Percentiles rank a stretch among this genome's conserved stretches.
These are phyloP conservation scores for Kwoniella shivajii DNA, from an alignment of 1,284 basidiomycete species.

Conservation along the genomic window DNA sequence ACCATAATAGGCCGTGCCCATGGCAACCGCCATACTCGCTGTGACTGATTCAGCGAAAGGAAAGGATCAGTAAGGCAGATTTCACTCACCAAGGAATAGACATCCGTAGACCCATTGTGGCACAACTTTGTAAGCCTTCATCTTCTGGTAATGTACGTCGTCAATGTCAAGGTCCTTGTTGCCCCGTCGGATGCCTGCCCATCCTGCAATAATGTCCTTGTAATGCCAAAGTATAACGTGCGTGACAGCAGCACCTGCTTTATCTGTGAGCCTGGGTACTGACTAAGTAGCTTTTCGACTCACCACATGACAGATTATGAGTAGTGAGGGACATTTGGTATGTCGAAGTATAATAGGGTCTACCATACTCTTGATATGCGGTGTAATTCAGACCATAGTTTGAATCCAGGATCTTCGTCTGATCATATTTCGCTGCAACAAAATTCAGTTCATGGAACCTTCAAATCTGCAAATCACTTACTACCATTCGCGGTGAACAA, in stretches of 20 bases:
- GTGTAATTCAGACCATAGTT: constrained; percentile 56
- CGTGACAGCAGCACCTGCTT: constrained; percentile 55
- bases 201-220: constrained; percentile 58
- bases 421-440: constrained; percentile 53
- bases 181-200: constrained; percentile 57
- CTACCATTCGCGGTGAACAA: constrained; percentile 57
- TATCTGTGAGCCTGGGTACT: background rate
- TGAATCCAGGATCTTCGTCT: constrained; percentile 56
- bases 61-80: background rate
- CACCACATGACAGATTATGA: constrained; percentile 60
- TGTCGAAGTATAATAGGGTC: constrained; percentile 60
- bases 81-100: constrained; percentile 53
- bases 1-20: constrained; percentile 57
- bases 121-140: constrained; percentile 61
- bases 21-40: constrained; percentile 58
- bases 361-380: constrained; percentile 55
- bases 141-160: constrained; percentile 60
- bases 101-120: constrained; percentile 59
- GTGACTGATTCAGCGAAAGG: constrained; percentile 19
- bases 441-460: background rate
- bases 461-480: constrained; percentile 4
- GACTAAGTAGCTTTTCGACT: no score
- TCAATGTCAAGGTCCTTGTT: constrained; percentile 55
- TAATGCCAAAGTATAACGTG: constrained; percentile 62
- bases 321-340: constrained; percentile 60